A percentile compares a stretch with the other conserved stretches of the same genome.
These are phyloP conservation scores for Yamadazyma triangularis DNA, from an alignment of 1,139 yeast genomes.

Conservation along the genomic window DNA sequence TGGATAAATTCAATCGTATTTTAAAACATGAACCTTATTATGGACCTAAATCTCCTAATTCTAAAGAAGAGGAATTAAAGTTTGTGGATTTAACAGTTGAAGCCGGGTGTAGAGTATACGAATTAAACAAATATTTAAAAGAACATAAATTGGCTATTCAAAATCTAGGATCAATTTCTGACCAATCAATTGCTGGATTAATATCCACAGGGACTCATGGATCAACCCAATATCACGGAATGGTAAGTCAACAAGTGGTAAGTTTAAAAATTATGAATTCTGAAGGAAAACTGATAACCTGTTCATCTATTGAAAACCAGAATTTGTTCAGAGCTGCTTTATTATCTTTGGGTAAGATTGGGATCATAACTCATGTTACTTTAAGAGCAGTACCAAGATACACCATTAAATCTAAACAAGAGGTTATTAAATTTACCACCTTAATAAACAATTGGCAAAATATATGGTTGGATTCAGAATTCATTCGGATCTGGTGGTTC, in stretches of 20 bases:
- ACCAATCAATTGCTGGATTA: slow-evolving; percentile 90
- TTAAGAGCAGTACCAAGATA: slow-evolving; percentile 80
- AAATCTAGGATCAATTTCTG: slow-evolving; percentile 90
- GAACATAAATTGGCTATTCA: slow-evolving; percentile 73
- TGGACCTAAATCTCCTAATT: slow-evolving; percentile 32
- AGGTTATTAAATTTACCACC: slow-evolving; percentile 72
- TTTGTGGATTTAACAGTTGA: slow-evolving; percentile 90
- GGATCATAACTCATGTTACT: slow-evolving; percentile 86
- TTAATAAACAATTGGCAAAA: slow-evolving; percentile 64
- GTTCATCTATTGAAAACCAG: slow-evolving; percentile 65
- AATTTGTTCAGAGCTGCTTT: slow-evolving; percentile 81
- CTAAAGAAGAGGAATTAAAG: slow-evolving; percentile 39
- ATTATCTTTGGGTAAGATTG: slow-evolving; percentile 86
- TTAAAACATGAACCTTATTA: slow-evolving; percentile 35
- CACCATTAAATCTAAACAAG: slow-evolving; percentile 76
- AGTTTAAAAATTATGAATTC: slow-evolving; percentile 70
- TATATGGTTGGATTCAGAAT: slow-evolving; percentile 89
- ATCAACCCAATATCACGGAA: slow-evolving; percentile 86
- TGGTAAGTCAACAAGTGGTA: slow-evolving; percentile 85
- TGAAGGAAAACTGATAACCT: slow-evolving; percentile 62
- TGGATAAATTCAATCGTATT: slow-evolving; percentile 67
- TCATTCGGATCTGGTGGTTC: slow-evolving; percentile 95
- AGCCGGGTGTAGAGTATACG: slow-evolving; percentile 83
- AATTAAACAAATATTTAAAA: slow-evolving; percentile 66
- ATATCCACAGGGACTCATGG: slow-evolving; percentile 98